These are phyloP conservation scores for Gonium pectorale DNA, from an alignment of 139 green algal genomes.

Conservation along the genomic window DNA sequence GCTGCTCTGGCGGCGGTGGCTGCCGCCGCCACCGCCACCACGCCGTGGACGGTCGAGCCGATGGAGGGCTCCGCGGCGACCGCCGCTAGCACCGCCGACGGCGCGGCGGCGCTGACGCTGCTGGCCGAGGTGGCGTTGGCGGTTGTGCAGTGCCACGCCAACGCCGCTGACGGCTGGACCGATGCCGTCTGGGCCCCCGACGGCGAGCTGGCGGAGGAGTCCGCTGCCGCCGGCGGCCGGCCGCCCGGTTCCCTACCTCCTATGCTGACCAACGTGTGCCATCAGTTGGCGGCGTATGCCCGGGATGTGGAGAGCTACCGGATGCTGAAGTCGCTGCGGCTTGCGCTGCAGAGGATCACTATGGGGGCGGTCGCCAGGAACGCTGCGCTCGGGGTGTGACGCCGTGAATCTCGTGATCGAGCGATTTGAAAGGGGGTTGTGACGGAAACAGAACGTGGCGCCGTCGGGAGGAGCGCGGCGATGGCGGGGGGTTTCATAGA, in stretches of 20 bases:
- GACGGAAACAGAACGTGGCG: no score
- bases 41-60: background rate
- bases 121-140: conserved; percentile 26
- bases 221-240: background rate
- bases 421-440: no score
- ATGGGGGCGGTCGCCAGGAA: no score
- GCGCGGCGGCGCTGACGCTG: background rate
- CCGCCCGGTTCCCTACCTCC: background rate
- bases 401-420: no score
- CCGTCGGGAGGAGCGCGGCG: no score
- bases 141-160: background rate
- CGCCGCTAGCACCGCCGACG: background rate
- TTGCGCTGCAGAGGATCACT: conserved; percentile 21
- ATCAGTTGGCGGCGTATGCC: conserved; percentile 5
- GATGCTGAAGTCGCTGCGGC: background rate
- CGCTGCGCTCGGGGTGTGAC: no score
- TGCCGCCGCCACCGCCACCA: background rate
- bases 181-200: background rate
- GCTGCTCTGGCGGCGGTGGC: background rate
- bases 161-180: background rate
- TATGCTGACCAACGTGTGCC: conserved; percentile 30
- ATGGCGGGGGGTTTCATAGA: no score
- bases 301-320: conserved; percentile 18
- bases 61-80: background rate
- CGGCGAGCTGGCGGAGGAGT: no score